These are phyloP conservation scores for Candida pseudoviswanathii DNA, from an alignment of 1,139 yeast genomes.

Conservation along the genomic window DNA sequence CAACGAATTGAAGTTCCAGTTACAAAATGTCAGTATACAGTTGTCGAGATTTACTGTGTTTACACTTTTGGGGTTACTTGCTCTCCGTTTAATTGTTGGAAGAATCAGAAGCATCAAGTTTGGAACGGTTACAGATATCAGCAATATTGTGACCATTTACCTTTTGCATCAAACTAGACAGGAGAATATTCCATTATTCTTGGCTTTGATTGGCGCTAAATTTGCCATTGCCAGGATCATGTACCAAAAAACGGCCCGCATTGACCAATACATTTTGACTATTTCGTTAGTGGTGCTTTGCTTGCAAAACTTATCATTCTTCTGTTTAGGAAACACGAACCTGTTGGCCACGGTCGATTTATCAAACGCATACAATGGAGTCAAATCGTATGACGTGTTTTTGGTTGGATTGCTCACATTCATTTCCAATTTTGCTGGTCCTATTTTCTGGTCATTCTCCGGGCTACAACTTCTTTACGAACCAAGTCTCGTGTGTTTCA, in stretches of 20 bases:
- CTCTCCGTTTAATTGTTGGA: conserved; percentile 30
- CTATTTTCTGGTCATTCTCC: conserved; percentile 79
- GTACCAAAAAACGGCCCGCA: conserved; percentile 7
- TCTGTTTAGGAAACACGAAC: conserved; percentile 88
- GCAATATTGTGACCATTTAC: conserved; percentile 51
- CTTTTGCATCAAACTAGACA: conserved; percentile 71
- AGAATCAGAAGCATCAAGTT: conserved; percentile 24
- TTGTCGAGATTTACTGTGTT: conserved; percentile 32
- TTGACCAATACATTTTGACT: conserved; percentile 27
- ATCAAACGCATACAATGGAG: conserved; percentile 90
- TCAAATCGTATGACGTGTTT: conserved; percentile 65
- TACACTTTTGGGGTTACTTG: conserved; percentile 21
- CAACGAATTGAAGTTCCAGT: conserved; percentile 24
- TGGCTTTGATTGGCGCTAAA: conserved; percentile 49
- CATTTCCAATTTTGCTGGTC: conserved; percentile 80
- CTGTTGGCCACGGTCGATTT: conserved; percentile 89
- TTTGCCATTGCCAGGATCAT: conserved; percentile 21
- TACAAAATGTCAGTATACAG: conserved; percentile 29
- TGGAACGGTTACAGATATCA: conserved; percentile 42
- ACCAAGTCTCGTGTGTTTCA: conserved; percentile 18
- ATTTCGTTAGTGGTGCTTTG: conserved; percentile 28
- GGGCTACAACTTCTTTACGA: conserved; percentile 49
- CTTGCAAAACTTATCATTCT: conserved; percentile 77
- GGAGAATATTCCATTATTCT: conserved; percentile 70
- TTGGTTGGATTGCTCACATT: conserved; percentile 80